Evolutionary conservation across 2,329 filamentous ascomycete species (phyloP).

Genomic region (Malbranchea cinnamomea): DNA sequence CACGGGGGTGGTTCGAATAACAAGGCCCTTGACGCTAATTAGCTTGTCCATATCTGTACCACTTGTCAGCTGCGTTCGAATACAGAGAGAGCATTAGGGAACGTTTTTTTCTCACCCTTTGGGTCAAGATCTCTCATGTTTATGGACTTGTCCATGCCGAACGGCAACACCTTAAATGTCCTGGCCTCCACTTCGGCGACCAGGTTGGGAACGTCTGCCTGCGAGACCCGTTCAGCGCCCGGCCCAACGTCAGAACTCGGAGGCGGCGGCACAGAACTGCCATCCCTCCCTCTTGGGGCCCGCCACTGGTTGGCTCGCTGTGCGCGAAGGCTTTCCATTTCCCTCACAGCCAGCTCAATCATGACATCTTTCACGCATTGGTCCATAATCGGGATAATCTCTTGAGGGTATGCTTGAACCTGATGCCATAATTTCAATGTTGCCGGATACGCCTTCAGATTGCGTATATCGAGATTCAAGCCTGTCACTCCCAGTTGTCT

Average conservation of each 20-base stretch:
- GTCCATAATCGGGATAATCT: constrained; percentile 95
- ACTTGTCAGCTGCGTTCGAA: constrained; percentile 13
- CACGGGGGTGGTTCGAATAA: constrained; percentile 88
- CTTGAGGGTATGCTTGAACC: constrained; percentile 81
- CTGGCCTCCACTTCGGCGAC: constrained; percentile 63
- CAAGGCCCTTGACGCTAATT: constrained; percentile 84
- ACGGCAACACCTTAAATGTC: constrained; percentile 76
- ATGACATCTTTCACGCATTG: constrained; percentile 85
- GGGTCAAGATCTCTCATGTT: constrained; percentile 93
- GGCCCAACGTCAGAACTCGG: constrained; percentile 64
- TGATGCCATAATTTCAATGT: constrained; percentile 94
- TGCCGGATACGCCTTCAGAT: constrained; percentile 82
- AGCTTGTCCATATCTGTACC: constrained; percentile 78
- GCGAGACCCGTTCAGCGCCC: constrained; percentile 19
- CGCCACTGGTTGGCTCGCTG: constrained; percentile 31
- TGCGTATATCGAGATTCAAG: constrained; percentile 75
- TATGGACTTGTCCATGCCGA: constrained; percentile 69
- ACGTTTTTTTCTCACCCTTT: constrained; percentile 35
- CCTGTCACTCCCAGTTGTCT: constrained; percentile 68
- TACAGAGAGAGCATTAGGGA: neutral
- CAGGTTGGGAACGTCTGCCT: constrained; percentile 48
- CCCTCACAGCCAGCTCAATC: constrained; percentile 70
- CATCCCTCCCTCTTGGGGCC: constrained; percentile 31
- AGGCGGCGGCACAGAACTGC: constrained; percentile 60
- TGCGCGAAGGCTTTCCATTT: constrained; percentile 55